Conservation (phyloP, 495 filamentous ascomycete species). For the Hyaloscypha hepaticicola region DNA sequence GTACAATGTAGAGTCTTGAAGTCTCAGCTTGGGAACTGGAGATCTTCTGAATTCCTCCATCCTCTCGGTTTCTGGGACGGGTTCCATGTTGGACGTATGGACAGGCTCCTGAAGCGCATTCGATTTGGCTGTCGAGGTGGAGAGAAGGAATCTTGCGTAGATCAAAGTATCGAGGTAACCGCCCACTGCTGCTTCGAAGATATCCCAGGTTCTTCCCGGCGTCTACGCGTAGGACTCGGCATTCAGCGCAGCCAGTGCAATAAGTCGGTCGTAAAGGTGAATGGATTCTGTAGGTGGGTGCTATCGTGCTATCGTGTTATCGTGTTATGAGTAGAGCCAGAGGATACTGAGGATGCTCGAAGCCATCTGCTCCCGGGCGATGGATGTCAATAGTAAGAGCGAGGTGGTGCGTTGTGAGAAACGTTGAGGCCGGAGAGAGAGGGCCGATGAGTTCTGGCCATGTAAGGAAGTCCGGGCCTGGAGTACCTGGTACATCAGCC, state of each 20-base stretch:
- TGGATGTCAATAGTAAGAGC: neutral
- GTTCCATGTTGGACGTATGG: conserved; percentile 46
- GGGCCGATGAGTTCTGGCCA: neutral
- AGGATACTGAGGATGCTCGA: conserved; percentile 5
- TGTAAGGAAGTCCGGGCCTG: neutral
- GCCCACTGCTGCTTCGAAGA: neutral
- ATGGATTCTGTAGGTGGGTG: neutral
- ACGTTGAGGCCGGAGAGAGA: neutral
- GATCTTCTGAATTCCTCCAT: conserved; percentile 57
- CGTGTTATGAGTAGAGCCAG: conserved; percentile 25
- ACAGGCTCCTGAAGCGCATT: neutral
- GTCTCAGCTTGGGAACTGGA: conserved; percentile 40
- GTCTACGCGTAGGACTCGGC: conserved; percentile 19
- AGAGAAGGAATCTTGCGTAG: neutral
- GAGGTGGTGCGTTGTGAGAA: neutral
- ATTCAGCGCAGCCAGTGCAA: conserved; percentile 29
- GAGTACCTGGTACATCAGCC: no score
- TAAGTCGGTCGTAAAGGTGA: neutral
- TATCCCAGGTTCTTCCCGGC: conserved; percentile 20
- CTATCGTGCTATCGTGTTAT: neutral
- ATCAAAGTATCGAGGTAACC: conserved; percentile 8
- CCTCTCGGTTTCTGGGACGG: conserved; percentile 56
- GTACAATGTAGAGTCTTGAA: conserved; percentile 21
- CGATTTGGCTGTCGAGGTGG: neutral
- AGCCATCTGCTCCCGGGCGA: conserved; percentile 23